A percentile compares a stretch with the other conserved stretches of the same genome.
These are phyloP conservation scores for Tricholomella constricta DNA, from an alignment of 768 basidiomycete species.

Conservation along the genomic window DNA sequence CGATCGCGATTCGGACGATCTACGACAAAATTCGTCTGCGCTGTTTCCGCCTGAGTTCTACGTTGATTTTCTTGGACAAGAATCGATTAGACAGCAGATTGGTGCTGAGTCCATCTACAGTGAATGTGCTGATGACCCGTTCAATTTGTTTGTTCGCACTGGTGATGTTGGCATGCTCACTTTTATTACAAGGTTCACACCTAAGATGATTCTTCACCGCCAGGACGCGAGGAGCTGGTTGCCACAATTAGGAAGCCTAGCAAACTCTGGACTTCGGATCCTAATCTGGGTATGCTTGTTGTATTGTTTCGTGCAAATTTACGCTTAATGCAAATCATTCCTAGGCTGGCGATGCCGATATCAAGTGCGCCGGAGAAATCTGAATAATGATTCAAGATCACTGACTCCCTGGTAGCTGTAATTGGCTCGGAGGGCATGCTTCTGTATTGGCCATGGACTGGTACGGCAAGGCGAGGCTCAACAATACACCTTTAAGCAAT, in stretches of 20 bases:
- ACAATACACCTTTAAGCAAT: slow-evolving; percentile 44
- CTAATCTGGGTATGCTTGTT: slow-evolving; percentile 46
- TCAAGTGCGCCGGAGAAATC: slow-evolving; percentile 39
- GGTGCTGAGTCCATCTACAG: slow-evolving; percentile 52
- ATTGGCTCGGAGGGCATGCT: slow-evolving; percentile 49
- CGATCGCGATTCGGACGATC: slow-evolving; percentile 54
- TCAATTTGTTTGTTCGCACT: slow-evolving; percentile 43
- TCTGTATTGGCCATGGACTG: slow-evolving; percentile 47
- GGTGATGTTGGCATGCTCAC: slow-evolving; percentile 65
- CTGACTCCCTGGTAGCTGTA: slow-evolving; percentile 33
- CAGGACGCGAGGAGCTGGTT: slow-evolving; percentile 58
- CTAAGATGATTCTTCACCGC: not conserved
- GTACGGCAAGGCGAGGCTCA: slow-evolving; percentile 42
- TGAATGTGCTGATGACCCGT: slow-evolving; percentile 51
- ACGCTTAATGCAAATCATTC: slow-evolving; percentile 15
- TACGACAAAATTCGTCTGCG: slow-evolving; percentile 55
- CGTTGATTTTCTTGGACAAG: slow-evolving; percentile 42
- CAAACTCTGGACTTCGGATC: slow-evolving; percentile 42
- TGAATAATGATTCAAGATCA: not conserved
- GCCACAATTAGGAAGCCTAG: slow-evolving; percentile 50
- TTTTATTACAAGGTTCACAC: too few species aligned
- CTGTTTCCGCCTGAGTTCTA: slow-evolving; percentile 62
- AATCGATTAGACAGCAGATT: slow-evolving; percentile 46
- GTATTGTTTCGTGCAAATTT: not conserved
- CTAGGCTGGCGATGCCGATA: slow-evolving; percentile 51